Evolutionary conservation across 2,329 filamentous ascomycete genomes (phyloP).

Genomic region (Ascochyta lentis): DNA sequence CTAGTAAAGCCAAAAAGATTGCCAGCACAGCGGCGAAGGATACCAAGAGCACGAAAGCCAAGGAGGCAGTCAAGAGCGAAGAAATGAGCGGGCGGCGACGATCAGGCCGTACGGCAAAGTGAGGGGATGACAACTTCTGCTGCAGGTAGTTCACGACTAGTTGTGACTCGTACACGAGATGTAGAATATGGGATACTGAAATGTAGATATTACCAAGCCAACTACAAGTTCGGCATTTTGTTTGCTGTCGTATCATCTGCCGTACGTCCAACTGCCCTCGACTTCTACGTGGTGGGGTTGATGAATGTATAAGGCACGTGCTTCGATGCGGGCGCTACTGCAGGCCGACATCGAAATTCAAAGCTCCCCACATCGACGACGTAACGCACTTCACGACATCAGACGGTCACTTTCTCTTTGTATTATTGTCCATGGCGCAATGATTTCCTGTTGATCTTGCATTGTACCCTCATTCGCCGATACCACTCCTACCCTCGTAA

Average conservation of each 20-base stretch:
- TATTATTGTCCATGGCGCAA: constrained; percentile 5
- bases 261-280: no score
- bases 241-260: not conserved
- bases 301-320: constrained; percentile 28
- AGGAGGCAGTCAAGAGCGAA: constrained; percentile 21
- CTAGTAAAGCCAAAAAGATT: constrained; percentile 34
- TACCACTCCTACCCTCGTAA: not conserved
- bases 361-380: constrained; percentile 42
- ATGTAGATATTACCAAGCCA: not conserved
- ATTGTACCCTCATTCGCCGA: not conserved
- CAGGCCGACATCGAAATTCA: constrained; percentile 39
- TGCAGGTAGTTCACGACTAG: not conserved
- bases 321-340: constrained; percentile 28
- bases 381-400: constrained; percentile 24
- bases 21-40: constrained; percentile 20
- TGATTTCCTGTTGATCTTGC: constrained; percentile 13
- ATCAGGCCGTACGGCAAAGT: constrained; percentile 32
- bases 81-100: constrained; percentile 28
- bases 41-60: constrained; percentile 11
- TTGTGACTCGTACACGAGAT: not conserved
- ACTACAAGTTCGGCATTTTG: not conserved
- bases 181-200: no score
- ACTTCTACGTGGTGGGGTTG: not conserved
- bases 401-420: constrained; percentile 12
- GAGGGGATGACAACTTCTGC: not conserved